A percentile compares a stretch with the other conserved stretches of the same genome.
phyloP scores from a whole-genome alignment of 2,329 filamentous ascomycete species.

The Juglanconis juglandina region DNA sequence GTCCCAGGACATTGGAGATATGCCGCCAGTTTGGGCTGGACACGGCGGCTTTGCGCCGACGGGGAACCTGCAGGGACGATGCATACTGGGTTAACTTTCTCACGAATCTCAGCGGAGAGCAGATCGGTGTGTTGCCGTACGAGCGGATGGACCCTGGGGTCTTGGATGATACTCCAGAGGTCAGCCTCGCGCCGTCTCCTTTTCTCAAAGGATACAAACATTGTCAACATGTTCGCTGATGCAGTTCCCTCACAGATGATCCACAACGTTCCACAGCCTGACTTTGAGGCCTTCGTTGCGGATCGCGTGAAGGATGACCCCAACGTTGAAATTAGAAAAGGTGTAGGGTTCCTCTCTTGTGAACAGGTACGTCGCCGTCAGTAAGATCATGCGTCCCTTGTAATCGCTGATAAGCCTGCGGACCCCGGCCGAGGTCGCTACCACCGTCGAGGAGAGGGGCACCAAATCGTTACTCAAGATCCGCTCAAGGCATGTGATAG shows the following conservation, averaged over 20 bases:
- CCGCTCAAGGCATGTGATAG: constrained; percentile 31
- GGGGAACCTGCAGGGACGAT: constrained; percentile 30
- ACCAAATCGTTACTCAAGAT: constrained; percentile 25
- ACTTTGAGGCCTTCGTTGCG: constrained; percentile 35
- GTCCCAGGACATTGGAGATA: constrained; percentile 28
- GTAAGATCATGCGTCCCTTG: too few relatives aligned
- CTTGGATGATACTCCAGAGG: constrained; percentile 33
- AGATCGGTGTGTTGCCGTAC: constrained; percentile 34
- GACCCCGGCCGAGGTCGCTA: constrained; percentile 24
- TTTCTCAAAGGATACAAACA: background rate
- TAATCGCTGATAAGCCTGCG: constrained; percentile 3
- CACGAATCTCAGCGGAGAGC: constrained; percentile 33
- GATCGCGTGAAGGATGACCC: constrained; percentile 23
- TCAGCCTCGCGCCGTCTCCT: background rate
- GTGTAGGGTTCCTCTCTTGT: constrained; percentile 31
- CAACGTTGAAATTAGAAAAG: constrained; percentile 30
- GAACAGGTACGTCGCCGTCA: constrained; percentile 25
- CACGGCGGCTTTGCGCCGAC: constrained; percentile 23
- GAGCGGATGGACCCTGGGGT: constrained; percentile 31
- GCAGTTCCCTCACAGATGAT: constrained; percentile 30
- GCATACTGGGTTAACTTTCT: constrained; percentile 39
- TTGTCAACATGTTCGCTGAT: too few relatives aligned
- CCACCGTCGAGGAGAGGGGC: constrained; percentile 28
- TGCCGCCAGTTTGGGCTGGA: constrained; percentile 29
- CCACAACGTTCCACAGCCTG: constrained; percentile 40